Base-by-base conservation (phyloP, 192 early-diverging fungal species). In the Umbelopsis sp. region DNA sequence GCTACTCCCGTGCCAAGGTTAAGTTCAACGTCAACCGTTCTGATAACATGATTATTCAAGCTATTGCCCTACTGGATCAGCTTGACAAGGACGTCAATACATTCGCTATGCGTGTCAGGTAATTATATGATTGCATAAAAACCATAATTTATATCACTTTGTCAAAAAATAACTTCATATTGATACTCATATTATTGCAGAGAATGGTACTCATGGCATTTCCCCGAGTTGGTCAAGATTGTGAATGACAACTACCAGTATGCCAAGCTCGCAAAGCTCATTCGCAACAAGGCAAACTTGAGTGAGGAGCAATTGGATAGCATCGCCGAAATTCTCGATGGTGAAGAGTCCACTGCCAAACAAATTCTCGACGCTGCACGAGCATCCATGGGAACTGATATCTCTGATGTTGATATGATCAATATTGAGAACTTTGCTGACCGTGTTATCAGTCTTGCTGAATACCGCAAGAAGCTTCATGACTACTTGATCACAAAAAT, bases 131-230 rank as follows among this genome's bases (percentile, higher is more conserved):
- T 17, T 25, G 0, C 38, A 38, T 38, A 3, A 41, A 49, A n/a
- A n/a, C n/a, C n/a, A n/a, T n/a, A n/a, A n/a, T n/a, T n/a, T n/a
- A n/a, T n/a, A n/a, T n/a, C n/a, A n/a, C n/a, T n/a, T n/a, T n/a
- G n/a, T n/a, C n/a, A n/a, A n/a, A n/a, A n/a, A n/a, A n/a, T n/a
- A n/a, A n/a, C n/a, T n/a, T n/a, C n/a, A n/a, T n/a, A n/a, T 32
- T 21, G 1, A 6, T 65, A 32, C 7, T 65, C 21, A 10, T 65
- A 56, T 12, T 51, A 34, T 31, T 45, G 17, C 65, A 94, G 95
- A 73, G 98, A 99, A 85, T 99, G 98, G 98, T 99, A 99, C 84
- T 93, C 92, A 68, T 99, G 97, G 97, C 98, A 99, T 80, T 99
- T 99, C 87, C 98, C 98, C 36, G 97, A 99, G 87, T 82, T 99